Evolutionary conservation across 2,329 filamentous ascomycete species (phyloP).

Genomic region (Rosellinia necatrix): DNA sequence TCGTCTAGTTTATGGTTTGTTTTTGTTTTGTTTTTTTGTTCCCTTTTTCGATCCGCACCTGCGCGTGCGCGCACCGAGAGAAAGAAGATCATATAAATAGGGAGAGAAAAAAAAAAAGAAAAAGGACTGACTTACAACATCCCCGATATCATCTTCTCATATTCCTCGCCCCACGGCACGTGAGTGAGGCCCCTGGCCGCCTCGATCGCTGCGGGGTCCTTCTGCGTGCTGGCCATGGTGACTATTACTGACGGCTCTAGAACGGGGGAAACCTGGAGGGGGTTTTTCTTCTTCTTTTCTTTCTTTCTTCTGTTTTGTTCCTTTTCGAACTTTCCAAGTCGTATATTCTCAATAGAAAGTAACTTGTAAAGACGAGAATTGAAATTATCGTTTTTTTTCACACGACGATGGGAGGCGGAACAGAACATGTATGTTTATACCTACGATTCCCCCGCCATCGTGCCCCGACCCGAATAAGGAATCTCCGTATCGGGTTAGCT

Average conservation of each 20-base stretch:
- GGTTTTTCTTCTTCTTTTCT: no score
- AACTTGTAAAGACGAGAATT: no score
- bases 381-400: no score
- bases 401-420: neutral
- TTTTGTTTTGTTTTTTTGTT: neutral
- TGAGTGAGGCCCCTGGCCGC: conserved; percentile 16
- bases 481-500: conserved; percentile 20
- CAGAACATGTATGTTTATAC: neutral
- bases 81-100: no score
- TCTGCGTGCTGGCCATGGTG: conserved; percentile 23
- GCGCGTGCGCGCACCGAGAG: no score
- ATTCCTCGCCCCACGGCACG: conserved; percentile 51
- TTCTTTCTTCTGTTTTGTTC: no score
- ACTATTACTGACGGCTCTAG: neutral
- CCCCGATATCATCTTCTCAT: conserved; percentile 68
- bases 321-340: no score
- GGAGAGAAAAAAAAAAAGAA: no score
- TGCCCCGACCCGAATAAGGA: conserved; percentile 13
- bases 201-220: conserved; percentile 21
- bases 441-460: neutral
- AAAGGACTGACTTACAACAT: conserved; percentile 63
- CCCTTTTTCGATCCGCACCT: neutral
- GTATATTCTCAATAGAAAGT: no score
- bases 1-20: no score
- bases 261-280: no score